Evolutionary conservation across 2,329 filamentous ascomycete species (phyloP).

Genomic region (Fusarium dlaminii): DNA sequence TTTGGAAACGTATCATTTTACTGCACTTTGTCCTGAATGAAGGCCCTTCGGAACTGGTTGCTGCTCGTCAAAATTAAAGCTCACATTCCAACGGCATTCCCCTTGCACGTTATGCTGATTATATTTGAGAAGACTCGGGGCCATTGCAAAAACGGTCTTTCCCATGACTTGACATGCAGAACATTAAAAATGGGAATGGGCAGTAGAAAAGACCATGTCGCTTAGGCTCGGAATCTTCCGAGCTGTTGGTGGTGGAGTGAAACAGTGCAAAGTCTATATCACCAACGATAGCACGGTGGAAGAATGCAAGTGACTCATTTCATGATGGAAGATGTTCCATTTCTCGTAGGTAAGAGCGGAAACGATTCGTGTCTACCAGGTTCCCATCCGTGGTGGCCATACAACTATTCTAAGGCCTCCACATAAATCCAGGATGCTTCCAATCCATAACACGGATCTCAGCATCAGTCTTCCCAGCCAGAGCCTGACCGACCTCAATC

Average conservation of each 20-base stretch:
- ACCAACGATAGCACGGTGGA: not conserved
- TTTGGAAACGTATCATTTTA: too few species aligned
- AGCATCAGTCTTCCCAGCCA: conserved; percentile 3
- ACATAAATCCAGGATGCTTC: conserved; percentile 20
- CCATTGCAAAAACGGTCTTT: too few species aligned
- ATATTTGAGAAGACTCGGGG: rapidly evolving
- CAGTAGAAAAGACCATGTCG: not conserved
- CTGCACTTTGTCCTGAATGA: rapidly evolving
- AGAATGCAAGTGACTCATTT: too few species aligned
- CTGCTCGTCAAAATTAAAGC: not conserved
- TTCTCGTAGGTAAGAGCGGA: rapidly evolving
- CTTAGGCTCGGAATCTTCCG: not conserved
- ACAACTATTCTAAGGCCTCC: not conserved
- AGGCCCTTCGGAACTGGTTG: not conserved
- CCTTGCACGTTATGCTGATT: too few species aligned
- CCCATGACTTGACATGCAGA: rapidly evolving
- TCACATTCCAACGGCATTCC: too few species aligned
- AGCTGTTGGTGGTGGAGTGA: not conserved
- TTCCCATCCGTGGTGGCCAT: rapidly evolving
- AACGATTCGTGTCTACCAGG: rapidly evolving
- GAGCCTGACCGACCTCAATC: conserved; percentile 1
- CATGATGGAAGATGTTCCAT: rapidly evolving
- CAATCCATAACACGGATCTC: conserved; percentile 19
- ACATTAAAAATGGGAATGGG: rapidly evolving
- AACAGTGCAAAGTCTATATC: not conserved